These are phyloP conservation scores for Quercus lobata DNA, from an alignment of 331 rosid species.

Conservation along the genomic window DNA sequence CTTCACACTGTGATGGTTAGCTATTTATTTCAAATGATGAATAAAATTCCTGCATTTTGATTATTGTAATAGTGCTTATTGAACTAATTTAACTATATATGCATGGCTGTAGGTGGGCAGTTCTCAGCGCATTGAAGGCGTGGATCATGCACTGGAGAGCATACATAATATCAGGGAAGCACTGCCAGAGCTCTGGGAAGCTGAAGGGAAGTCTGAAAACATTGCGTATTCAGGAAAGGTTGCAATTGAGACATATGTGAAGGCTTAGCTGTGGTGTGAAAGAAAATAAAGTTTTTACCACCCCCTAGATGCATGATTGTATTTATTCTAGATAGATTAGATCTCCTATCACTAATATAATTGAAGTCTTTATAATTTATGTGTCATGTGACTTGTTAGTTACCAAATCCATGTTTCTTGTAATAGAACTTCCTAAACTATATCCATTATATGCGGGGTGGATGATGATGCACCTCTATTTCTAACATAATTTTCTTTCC, in stretches of 20 bases:
- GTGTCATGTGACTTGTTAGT: too few relatives aligned
- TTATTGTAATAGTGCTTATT: not conserved
- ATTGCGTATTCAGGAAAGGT: constrained; percentile 31
- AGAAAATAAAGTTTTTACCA: not conserved
- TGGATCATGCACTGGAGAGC: constrained; percentile 81
- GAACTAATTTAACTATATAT: not conserved
- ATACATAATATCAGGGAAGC: constrained; percentile 87
- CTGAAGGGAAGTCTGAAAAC: constrained; percentile 31
- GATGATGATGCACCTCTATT: too few relatives aligned
- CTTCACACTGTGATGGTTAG: constrained; percentile 76
- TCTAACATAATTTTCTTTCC: too few relatives aligned
- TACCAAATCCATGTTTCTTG: not conserved
- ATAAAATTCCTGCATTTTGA: not conserved
- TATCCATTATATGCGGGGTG: too few relatives aligned
- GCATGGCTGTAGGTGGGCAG: constrained; percentile 58
- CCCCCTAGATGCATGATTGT: not conserved
- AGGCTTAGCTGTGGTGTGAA: constrained; percentile 41
- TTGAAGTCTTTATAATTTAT: too few relatives aligned
- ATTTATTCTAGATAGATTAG: not conserved
- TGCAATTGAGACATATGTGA: constrained; percentile 63
- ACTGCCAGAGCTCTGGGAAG: constrained; percentile 82
- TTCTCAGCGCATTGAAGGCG: constrained; percentile 37
- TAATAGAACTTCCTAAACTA: too few relatives aligned
- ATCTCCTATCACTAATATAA: not conserved
- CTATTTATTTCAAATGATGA: not conserved